phyloP scores from a whole-genome alignment of 2,329 filamentous ascomycete genomes.

The Alternaria incomplexa region DNA sequence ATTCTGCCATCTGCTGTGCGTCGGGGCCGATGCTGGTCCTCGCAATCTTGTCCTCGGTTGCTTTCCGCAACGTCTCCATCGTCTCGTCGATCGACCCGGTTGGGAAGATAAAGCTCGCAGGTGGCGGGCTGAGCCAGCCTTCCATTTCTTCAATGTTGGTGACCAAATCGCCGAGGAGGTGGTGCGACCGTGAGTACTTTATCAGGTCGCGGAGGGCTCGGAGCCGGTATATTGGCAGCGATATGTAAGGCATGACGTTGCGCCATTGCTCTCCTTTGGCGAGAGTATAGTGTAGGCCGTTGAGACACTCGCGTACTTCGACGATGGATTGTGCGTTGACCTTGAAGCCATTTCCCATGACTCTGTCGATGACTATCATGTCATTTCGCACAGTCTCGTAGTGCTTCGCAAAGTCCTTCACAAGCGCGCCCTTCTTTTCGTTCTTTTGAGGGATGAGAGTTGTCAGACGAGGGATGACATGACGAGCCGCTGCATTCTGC shows the following conservation, averaged over 20 bases:
- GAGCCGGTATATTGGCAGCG: slow-evolving; percentile 1
- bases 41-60: not conserved
- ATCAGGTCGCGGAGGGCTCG: not conserved
- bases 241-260: slow-evolving; percentile 6
- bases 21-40: not conserved
- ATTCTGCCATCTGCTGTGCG: not conserved
- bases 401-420: not conserved
- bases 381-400: slow-evolving; percentile 1
- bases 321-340: not conserved
- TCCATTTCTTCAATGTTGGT: slow-evolving; percentile 5
- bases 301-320: not conserved
- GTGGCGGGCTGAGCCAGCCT: slow-evolving; percentile 2
- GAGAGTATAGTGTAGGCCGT: not conserved
- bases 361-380: not conserved
- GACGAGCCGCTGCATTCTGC: not conserved
- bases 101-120: not conserved
- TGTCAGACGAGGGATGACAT: slow-evolving; percentile 8
- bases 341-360: not conserved
- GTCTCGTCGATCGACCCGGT: not conserved
- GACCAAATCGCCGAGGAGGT: not conserved
- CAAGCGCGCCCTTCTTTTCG: not conserved
- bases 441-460: not conserved
- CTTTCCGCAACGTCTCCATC: not conserved
- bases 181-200: not conserved
- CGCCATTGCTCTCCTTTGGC: not conserved